Percentiles rank a stretch among this genome's conserved stretches.
phyloP scores from a whole-genome alignment of 768 basidiomycete genomes.

The Mycena sanguinolenta region DNA sequence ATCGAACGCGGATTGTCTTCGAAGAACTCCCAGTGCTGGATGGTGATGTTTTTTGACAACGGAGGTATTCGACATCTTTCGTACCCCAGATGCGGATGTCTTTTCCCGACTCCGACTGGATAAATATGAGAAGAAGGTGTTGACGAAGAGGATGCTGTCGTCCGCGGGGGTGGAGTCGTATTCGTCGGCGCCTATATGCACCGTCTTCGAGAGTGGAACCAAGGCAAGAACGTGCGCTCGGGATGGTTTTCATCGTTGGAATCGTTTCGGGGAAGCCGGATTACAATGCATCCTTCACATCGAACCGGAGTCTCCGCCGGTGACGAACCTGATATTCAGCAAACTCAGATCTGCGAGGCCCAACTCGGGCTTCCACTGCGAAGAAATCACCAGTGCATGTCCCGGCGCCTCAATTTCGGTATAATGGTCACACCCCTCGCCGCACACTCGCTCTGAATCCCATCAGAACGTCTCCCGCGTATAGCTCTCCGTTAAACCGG shows the following conservation, averaged over 20 bases:
- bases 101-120: constrained; percentile 25
- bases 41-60: constrained; percentile 37
- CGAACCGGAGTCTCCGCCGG: not conserved
- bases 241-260: constrained; percentile 33
- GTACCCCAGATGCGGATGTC: constrained; percentile 38
- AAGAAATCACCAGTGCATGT: constrained; percentile 33
- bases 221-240: constrained; percentile 30
- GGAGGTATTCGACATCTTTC: constrained; percentile 32
- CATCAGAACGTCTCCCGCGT: constrained; percentile 34
- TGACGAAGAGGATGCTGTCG: constrained; percentile 35
- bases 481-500: constrained; percentile 35
- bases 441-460: constrained; percentile 28
- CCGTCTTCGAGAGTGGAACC: constrained; percentile 36
- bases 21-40: constrained; percentile 39
- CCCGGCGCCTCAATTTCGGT: constrained; percentile 35
- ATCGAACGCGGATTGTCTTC: constrained; percentile 31
- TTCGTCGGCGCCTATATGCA: constrained; percentile 37
- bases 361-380: constrained; percentile 36
- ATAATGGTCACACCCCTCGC: constrained; percentile 34
- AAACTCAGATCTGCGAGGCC: constrained; percentile 35
- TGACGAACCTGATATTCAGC: constrained; percentile 34
- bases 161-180: constrained; percentile 32
- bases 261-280: constrained; percentile 32
- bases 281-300: not conserved
- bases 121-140: constrained; percentile 32